Evolutionary conservation across 2,329 filamentous ascomycete species (phyloP).

Genomic region (Alternaria hordeiaustralica): DNA sequence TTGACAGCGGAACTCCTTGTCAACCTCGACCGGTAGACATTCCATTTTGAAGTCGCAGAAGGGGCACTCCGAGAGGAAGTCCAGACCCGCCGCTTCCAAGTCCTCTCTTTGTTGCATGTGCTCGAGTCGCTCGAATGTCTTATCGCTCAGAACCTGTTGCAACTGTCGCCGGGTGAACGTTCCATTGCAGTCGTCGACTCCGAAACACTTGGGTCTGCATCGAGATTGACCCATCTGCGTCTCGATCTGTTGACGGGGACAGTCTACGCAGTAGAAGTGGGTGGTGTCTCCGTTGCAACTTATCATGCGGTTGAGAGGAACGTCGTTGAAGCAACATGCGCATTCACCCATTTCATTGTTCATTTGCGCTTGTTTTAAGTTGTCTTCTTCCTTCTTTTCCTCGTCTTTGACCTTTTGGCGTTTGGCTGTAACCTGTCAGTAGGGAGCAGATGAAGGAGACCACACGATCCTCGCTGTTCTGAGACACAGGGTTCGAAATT

Average conservation of each 20-base stretch:
- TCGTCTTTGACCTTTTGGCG: slow-evolving; percentile 33
- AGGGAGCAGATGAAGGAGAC: background rate
- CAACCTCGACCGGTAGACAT: slow-evolving; percentile 68
- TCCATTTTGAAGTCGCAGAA: slow-evolving; percentile 84
- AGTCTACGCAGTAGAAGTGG: slow-evolving; percentile 75
- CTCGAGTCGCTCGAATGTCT: slow-evolving; percentile 67
- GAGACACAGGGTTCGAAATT: background rate
- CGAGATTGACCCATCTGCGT: slow-evolving; percentile 72
- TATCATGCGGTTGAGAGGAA: slow-evolving; percentile 70
- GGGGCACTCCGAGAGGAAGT: slow-evolving; percentile 76
- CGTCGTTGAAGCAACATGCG: slow-evolving; percentile 74
- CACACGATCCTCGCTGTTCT: background rate
- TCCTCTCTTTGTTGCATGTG: slow-evolving; percentile 74
- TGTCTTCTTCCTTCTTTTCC: slow-evolving; percentile 43
- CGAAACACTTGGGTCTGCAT: slow-evolving; percentile 74
- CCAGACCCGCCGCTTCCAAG: slow-evolving; percentile 72
- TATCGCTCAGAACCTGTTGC: slow-evolving; percentile 63
- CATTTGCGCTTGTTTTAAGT: slow-evolving; percentile 35
- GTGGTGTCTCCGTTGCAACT: slow-evolving; percentile 65
- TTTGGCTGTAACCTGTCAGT: slow-evolving; percentile 27
- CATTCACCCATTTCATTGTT: slow-evolving; percentile 66
- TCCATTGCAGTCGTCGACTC: slow-evolving; percentile 63
- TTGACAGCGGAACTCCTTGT: slow-evolving; percentile 77
- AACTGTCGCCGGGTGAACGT: slow-evolving; percentile 65
- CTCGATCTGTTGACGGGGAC: slow-evolving; percentile 70